Conservation (phyloP, 768 basidiomycete genomes). For the Coprinellus micaceus region DNA sequence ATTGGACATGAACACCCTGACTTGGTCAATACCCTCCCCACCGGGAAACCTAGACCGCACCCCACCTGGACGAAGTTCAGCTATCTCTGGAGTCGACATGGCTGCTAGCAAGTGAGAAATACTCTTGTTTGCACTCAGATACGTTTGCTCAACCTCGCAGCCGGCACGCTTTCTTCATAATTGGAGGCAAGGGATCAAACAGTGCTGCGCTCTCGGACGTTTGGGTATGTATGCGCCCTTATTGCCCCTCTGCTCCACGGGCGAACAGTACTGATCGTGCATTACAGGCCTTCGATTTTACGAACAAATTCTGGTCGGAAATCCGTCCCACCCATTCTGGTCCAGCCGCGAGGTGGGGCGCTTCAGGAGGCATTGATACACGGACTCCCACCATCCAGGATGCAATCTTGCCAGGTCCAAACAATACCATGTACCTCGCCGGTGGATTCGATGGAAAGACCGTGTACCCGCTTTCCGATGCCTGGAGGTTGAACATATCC, state of each 20-base stretch:
- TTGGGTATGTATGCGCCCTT: slow-evolving; percentile 53
- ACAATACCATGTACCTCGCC: slow-evolving; percentile 69
- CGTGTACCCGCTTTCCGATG: slow-evolving; percentile 51
- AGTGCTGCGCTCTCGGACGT: slow-evolving; percentile 58
- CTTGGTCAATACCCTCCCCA: slow-evolving; percentile 58
- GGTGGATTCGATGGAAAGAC: slow-evolving; percentile 60
- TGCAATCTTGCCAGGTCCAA: slow-evolving; percentile 47
- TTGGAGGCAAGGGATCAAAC: slow-evolving; percentile 63
- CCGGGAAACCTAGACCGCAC: slow-evolving; percentile 41
- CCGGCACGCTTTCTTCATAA: slow-evolving; percentile 69
- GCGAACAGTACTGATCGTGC: slow-evolving; percentile 1
- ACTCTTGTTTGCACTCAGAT: background rate
- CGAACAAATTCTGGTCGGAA: slow-evolving; percentile 71
- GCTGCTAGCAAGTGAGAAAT: slow-evolving; percentile 77
- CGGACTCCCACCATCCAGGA: slow-evolving; percentile 42
- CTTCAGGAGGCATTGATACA: slow-evolving; percentile 70
- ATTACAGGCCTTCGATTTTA: slow-evolving; percentile 72
- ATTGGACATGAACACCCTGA: slow-evolving; percentile 56
- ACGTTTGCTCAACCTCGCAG: slow-evolving; percentile 32
- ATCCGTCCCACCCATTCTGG: slow-evolving; percentile 45
- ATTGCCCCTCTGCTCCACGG: background rate
- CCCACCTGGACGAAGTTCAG: slow-evolving; percentile 63
- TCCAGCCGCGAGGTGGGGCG: slow-evolving; percentile 66
- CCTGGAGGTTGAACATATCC: slow-evolving; percentile 68
- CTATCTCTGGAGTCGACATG: slow-evolving; percentile 63